These are phyloP conservation scores for Plasmodium berghei DNA, from an alignment of 169 alveolate species.

Conservation along the genomic window DNA sequence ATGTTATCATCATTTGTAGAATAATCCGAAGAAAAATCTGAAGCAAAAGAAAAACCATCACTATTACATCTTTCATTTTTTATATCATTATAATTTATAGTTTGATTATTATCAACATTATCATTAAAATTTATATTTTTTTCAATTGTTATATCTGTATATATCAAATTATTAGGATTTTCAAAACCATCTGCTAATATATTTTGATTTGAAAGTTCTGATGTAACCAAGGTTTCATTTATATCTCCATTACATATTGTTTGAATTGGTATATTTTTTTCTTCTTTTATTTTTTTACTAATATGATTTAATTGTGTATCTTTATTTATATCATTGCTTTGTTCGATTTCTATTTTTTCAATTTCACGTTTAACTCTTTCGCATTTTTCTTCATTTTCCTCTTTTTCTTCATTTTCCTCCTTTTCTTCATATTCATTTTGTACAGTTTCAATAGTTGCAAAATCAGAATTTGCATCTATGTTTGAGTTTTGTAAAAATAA, in stretches of 20 bases:
- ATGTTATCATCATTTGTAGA: constrained; percentile 18
- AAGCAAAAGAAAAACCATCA: constrained; percentile 16
- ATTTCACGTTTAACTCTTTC: constrained; percentile 14
- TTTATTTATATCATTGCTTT: constrained; percentile 3
- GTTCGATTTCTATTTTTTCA: constrained; percentile 16
- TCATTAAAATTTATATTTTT: too few species aligned
- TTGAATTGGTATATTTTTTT: neutral
- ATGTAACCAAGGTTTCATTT: too few species aligned
- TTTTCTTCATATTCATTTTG: neutral
- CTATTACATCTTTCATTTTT: constrained; percentile 9
- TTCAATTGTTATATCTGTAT: neutral
- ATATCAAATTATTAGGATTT: too few species aligned
- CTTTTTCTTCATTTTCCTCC: neutral
- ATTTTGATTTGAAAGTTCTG: too few species aligned
- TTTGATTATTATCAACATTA: neutral
- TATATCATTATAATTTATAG: constrained; percentile 9
- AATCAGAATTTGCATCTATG: neutral
- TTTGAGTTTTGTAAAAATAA: neutral
- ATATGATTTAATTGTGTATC: constrained; percentile 8
- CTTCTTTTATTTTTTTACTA: constrained; percentile 13
- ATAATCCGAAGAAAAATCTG: constrained; percentile 17
- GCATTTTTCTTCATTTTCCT: neutral
- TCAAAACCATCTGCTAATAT: too few species aligned
- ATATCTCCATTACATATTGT: too few species aligned
- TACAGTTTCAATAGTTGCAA: neutral